Evolutionary conservation across 352 stramenopile genomes (phyloP), one percentile per base, ranked within the genome.

Genomic region (Plasmopara halstedii): DNA sequence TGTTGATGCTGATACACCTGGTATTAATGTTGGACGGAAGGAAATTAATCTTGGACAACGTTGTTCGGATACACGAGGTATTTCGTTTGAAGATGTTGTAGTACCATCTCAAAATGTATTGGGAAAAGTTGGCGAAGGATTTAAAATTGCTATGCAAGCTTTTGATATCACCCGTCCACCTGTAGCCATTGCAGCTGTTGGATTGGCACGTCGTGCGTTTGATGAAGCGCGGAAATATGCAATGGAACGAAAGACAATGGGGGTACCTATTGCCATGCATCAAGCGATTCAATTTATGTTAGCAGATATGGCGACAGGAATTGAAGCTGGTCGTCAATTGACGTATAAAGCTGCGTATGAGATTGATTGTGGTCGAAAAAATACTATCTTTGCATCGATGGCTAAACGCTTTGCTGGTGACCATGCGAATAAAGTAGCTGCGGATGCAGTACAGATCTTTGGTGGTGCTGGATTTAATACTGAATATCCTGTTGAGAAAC

Each of bases 111-210:
- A 88, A 56, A 95, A 95, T 58, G 77, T 96, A 33, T 64, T 96
- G 17, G 87, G 87, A 2, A 56, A 81, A n/a, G 60, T 67, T 18
- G 87, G 88, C 53, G 85, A 90, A 46, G 88, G 88, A 25, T 97
- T 96, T 48, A 95, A 96, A 71, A 93, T 96, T 48, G 87, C 86
- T 39, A 96, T 96, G 82, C 68, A 91, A 61, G 87, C 84, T 13
- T 94, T 96, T 58, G 87, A 96, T 62, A 86, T 94, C 56, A 95
- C 85, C 33, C 79, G 85, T 15, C 84, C 85, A 23, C 84, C 84
- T 0, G 85, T 96, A 18, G 84, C 85, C 23, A 89, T 88, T 50
- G 82, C 81, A 29, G 84, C 84, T 23, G 83, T 96, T 6, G 85
- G 84, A 9, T 61, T 95, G 11, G 81, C 84, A 2, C 79, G 85